Percentiles rank a stretch among this genome's conserved stretches.
Evolutionary conservation across 2,329 filamentous ascomycete species (phyloP).

Genomic region (Colletotrichum horii): DNA sequence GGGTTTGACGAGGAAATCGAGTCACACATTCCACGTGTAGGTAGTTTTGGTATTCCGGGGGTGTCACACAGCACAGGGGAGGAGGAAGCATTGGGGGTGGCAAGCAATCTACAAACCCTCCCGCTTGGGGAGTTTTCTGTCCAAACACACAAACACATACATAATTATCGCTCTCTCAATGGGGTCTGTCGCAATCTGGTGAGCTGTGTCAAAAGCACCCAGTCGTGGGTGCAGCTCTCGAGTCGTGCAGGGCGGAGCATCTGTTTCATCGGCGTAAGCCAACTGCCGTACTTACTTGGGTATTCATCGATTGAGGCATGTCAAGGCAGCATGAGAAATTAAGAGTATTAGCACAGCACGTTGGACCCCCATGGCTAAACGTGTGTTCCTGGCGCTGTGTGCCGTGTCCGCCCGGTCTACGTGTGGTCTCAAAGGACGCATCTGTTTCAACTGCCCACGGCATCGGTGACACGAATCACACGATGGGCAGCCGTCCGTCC

Average conservation of each 20-base stretch:
- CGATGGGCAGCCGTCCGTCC: background rate
- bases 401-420: background rate
- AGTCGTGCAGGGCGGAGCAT: background rate
- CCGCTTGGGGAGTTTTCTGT: background rate
- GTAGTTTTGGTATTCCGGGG: constrained; percentile 4
- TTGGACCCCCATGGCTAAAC: background rate
- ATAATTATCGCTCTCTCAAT: background rate
- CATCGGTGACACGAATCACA: background rate
- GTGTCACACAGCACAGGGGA: background rate
- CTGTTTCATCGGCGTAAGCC: background rate
- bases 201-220: background rate
- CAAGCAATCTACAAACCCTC: constrained; percentile 11
- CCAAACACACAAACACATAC: background rate
- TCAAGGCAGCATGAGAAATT: background rate
- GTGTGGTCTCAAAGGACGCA: background rate
- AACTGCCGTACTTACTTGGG: background rate
- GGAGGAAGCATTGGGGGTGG: constrained; percentile 7
- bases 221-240: background rate
- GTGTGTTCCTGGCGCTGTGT: background rate
- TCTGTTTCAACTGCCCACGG: constrained; percentile 8
- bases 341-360: background rate
- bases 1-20: constrained; percentile 15
- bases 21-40: constrained; percentile 3
- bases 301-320: background rate
- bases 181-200: background rate